A percentile compares a stretch with the other conserved stretches of the same genome.
Conservation (phyloP, 225 moss, liverwort and hornwort genomes). For the Marchantia polymorpha region DNA sequence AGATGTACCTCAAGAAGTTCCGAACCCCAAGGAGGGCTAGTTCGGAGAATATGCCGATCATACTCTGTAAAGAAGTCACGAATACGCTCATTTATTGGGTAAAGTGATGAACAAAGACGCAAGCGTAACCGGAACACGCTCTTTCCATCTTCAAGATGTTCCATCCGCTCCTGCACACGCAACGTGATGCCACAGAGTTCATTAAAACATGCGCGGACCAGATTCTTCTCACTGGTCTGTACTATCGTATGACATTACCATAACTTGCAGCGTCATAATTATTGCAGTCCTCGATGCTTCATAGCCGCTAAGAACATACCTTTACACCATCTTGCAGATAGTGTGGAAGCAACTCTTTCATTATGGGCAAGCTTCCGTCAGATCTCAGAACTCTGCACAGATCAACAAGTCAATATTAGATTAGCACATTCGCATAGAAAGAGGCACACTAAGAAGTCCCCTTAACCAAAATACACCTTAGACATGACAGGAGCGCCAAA, state of each 20-base stretch:
- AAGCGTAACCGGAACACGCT: conserved; percentile 72
- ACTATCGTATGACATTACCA: neutral
- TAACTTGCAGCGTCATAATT: neutral
- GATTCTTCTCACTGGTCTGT: neutral
- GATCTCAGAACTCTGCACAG: conserved; percentile 77
- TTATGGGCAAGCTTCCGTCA: conserved; percentile 85
- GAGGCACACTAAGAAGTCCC: neutral
- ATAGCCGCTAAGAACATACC: conserved; percentile 33
- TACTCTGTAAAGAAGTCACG: conserved; percentile 92
- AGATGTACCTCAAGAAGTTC: conserved; percentile 82
- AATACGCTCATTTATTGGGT: conserved; percentile 87
- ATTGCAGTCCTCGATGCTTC: neutral
- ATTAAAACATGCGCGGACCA: neutral
- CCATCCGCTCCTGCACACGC: conserved; percentile 75
- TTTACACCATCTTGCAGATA: conserved; percentile 90
- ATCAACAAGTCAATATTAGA: neutral
- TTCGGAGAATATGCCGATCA: conserved; percentile 81
- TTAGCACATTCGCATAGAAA: neutral
- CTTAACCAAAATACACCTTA: neutral
- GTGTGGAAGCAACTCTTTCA: conserved; percentile 80
- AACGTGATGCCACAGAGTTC: neutral
- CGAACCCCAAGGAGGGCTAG: conserved; percentile 86
- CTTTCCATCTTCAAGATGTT: conserved; percentile 89
- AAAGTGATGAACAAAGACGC: conserved; percentile 84
- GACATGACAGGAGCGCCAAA: no score